Percentiles rank a stretch among this genome's conserved stretches.
Evolutionary conservation across 2,329 filamentous ascomycete genomes (phyloP).

Genomic region (Lachnellula arida): DNA sequence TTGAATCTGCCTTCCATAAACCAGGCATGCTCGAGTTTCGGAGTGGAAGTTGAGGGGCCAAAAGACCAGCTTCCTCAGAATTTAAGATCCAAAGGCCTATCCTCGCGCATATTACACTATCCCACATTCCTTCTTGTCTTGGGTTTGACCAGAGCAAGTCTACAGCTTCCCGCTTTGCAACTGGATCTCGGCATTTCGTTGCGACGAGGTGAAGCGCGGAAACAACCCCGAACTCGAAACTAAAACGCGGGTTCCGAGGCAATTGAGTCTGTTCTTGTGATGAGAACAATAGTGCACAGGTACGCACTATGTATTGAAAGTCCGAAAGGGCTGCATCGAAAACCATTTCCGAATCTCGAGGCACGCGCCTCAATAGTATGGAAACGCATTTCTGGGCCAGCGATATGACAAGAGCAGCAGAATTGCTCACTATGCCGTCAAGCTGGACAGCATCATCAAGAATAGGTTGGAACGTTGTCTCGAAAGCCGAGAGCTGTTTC

Average conservation of each 20-base stretch:
- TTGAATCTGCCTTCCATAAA: not conserved
- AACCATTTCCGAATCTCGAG: slow-evolving; percentile 23
- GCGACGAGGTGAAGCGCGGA: slow-evolving; percentile 62
- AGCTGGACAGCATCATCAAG: slow-evolving; percentile 18
- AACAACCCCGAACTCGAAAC: slow-evolving; percentile 59
- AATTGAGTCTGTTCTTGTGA: slow-evolving; percentile 11
- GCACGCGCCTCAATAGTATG: slow-evolving; percentile 18
- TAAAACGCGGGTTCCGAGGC: slow-evolving; percentile 45
- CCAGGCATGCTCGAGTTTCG: not conserved
- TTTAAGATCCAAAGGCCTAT: slow-evolving; percentile 24
- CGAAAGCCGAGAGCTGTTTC: slow-evolving; percentile 20
- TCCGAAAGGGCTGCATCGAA: slow-evolving; percentile 22
- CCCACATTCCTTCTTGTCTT: slow-evolving; percentile 65
- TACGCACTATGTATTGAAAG: slow-evolving; percentile 24
- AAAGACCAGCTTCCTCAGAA: slow-evolving; percentile 27
- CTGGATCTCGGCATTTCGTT: slow-evolving; percentile 58
- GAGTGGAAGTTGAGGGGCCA: slow-evolving; percentile 4
- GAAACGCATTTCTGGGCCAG: slow-evolving; percentile 20
- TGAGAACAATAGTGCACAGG: slow-evolving; percentile 14
- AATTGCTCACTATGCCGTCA: slow-evolving; percentile 19
- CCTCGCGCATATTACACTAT: slow-evolving; percentile 34
- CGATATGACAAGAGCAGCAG: slow-evolving; percentile 22
- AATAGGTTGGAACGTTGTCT: slow-evolving; percentile 22
- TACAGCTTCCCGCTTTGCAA: slow-evolving; percentile 55
- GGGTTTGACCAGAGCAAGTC: slow-evolving; percentile 53